A percentile compares a stretch with the other conserved stretches of the same genome.
Conservation (phyloP, 2,329 filamentous ascomycete genomes). For the Emergomyces orientalis region DNA sequence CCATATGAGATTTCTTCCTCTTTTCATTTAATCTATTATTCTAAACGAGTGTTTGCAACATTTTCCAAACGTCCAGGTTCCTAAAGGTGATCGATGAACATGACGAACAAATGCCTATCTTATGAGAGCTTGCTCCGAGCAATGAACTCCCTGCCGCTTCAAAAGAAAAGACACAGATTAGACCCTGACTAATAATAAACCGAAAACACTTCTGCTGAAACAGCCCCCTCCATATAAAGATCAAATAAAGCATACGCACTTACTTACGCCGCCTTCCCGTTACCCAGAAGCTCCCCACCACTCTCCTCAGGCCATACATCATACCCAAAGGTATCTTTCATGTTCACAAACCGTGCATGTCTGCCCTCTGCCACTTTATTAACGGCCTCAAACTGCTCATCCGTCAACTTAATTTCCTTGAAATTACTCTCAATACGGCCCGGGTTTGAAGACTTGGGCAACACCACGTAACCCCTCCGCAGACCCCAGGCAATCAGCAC, state of each 20-base stretch:
- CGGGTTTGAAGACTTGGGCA: constrained; percentile 62
- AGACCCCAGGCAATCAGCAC: constrained; percentile 58
- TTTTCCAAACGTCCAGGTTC: neutral
- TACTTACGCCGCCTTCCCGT: constrained; percentile 9
- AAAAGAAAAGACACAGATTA: neutral
- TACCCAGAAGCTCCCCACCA: constrained; percentile 25
- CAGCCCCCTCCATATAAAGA: neutral
- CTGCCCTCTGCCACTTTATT: constrained; percentile 56
- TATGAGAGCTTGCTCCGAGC: constrained; percentile 1
- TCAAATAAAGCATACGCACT: neutral
- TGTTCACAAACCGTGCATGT: constrained; percentile 66
- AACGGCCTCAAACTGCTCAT: constrained; percentile 51
- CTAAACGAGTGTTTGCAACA: neutral
- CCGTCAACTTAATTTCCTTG: constrained; percentile 49
- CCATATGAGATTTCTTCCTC: neutral
- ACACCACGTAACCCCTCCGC: constrained; percentile 55
- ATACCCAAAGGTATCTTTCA: constrained; percentile 72
- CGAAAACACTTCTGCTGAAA: neutral
- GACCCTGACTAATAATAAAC: neutral
- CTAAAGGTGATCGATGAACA: neutral
- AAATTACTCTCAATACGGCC: constrained; percentile 60
- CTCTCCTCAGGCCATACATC: constrained; percentile 57
- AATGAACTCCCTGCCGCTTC: neutral
- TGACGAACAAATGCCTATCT: neutral
- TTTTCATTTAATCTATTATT: neutral